Base-by-base conservation (phyloP, 2,329 filamentous ascomycete genomes). In the Ascochyta lentis region DNA sequence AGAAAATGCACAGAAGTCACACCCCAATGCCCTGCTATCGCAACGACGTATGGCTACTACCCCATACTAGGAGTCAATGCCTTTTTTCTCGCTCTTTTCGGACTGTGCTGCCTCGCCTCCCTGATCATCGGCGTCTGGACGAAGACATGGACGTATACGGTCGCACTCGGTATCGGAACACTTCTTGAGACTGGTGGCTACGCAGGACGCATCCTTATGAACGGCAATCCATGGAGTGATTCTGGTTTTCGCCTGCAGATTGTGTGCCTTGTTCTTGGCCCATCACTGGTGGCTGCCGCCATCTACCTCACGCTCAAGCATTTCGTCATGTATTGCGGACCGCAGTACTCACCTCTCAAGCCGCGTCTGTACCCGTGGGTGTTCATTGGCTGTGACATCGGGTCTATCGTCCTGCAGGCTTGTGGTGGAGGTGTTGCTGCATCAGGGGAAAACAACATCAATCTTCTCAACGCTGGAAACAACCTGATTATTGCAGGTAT, bases 401-500 rank as follows among this genome's bases (percentile, higher is more conserved):
- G 83, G 40, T 83, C 80, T 16, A 79, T 87, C 31, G 60, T 84
- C 10, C 68, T 86, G 13, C 84, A 87, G 66, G 83, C 82, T 7
- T 76, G 76, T 3, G 84, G 84, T 16, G 84, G 84, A 50, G 84
- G 79, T 35, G 76, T 86, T 46, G 82, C 85, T 1, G 82, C 84
- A 0, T 60, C 64, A 2, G 57, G 70, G 12, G 67, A 63, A 45
- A 65, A 55, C 24, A 67, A 67, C 38, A 60, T 61, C 41, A 77
- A 53, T 37, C 62, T 62, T 23, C 80, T 81, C 9, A 60, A 69
- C 8, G 64, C 46, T 3, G 83, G 83, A 7, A 79, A 83, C 58
- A 74, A 83, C 58, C 78, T 85, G 49, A 84, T 85, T 65, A 80
- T 85, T 29, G 78, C 83, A 2, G 84, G 84, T 62, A 80, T 86